A percentile compares a stretch with the other conserved stretches of the same genome.
These are phyloP conservation scores for Cucumis hystrix DNA, from an alignment of 306 rosid genomes.

Conservation along the genomic window DNA sequence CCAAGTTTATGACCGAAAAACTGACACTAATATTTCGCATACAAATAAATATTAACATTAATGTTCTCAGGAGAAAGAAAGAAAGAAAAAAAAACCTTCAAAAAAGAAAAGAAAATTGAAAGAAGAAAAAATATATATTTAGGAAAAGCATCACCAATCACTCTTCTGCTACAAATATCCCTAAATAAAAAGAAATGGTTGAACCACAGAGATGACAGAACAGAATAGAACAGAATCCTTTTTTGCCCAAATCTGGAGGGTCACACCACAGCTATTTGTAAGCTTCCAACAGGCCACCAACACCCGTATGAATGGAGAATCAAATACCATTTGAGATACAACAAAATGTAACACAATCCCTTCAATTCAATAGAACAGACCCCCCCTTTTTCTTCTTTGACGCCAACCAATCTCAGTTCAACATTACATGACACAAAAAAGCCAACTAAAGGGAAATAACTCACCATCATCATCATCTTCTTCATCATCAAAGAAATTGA, in stretches of 20 bases:
- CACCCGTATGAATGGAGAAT: background rate
- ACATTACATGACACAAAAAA: conserved; percentile 14
- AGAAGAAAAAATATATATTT: background rate
- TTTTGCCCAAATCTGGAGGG: conserved; percentile 5
- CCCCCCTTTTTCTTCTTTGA: background rate
- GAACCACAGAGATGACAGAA: conserved; percentile 7
- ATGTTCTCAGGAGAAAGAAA: conserved; percentile 2
- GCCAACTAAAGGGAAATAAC: conserved; percentile 17
- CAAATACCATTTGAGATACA: conserved; percentile 1
- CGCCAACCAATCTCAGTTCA: conserved; percentile 11
- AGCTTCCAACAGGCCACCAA: conserved; percentile 5
- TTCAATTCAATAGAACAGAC: background rate
- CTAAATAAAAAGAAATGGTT: background rate
- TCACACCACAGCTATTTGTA: conserved; percentile 1
- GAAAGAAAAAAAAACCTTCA: background rate
- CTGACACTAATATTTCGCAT: conserved; percentile 14
- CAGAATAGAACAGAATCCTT: background rate
- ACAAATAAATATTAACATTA: conserved; percentile 13
- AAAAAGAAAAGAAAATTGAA: background rate
- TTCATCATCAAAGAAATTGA: background rate
- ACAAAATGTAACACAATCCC: background rate
- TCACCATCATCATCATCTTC: conserved; percentile 6
- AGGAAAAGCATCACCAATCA: conserved; percentile 10
- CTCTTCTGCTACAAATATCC: conserved; percentile 4
- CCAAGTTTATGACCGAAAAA: conserved; percentile 4